phyloP scores from a whole-genome alignment of 169 alveolate species.

The Sarcocystis neurona region DNA sequence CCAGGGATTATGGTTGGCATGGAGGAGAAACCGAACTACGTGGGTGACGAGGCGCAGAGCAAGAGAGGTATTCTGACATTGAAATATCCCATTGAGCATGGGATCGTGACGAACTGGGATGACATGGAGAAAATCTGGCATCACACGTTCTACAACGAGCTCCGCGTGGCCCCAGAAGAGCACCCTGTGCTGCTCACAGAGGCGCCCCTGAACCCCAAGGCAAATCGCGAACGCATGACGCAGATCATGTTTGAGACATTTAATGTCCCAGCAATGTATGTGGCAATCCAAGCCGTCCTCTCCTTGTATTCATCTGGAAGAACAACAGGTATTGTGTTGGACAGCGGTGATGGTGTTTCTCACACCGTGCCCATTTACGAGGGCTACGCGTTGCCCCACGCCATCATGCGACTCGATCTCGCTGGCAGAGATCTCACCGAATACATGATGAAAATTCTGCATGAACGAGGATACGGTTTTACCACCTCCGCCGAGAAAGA shows the following conservation, averaged over 20 bases:
- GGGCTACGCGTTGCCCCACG: slow-evolving; percentile 98
- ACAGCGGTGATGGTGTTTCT: slow-evolving; percentile 99
- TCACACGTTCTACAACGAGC: slow-evolving; percentile 98
- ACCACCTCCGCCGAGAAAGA: slow-evolving; percentile 97
- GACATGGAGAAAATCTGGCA: slow-evolving; percentile 99
- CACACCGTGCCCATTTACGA: slow-evolving; percentile 99
- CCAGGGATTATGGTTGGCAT: slow-evolving; percentile 94
- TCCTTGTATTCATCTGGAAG: slow-evolving; percentile 99
- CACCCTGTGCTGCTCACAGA: slow-evolving; percentile 98
- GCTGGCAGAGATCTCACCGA: slow-evolving; percentile 99
- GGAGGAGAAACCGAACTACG: slow-evolving; percentile 95
- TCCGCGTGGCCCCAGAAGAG: slow-evolving; percentile 97
- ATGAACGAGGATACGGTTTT: slow-evolving; percentile 95
- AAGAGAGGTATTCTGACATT: slow-evolving; percentile 97
- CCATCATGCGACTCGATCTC: slow-evolving; percentile 93
- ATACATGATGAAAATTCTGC: slow-evolving; percentile 92
- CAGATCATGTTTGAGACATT: slow-evolving; percentile 97
- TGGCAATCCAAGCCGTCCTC: slow-evolving; percentile 96
- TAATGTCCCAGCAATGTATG: slow-evolving; percentile 98
- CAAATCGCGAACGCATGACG: slow-evolving; percentile 97
- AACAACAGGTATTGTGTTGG: slow-evolving; percentile 98
- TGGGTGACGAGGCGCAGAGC: slow-evolving; percentile 99
- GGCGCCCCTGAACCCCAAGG: slow-evolving; percentile 99
- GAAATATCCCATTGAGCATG: slow-evolving; percentile 98
- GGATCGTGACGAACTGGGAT: slow-evolving; percentile 98